Conservation (phyloP, 2,329 filamentous ascomycete species). For the Xylariales sp. region DNA sequence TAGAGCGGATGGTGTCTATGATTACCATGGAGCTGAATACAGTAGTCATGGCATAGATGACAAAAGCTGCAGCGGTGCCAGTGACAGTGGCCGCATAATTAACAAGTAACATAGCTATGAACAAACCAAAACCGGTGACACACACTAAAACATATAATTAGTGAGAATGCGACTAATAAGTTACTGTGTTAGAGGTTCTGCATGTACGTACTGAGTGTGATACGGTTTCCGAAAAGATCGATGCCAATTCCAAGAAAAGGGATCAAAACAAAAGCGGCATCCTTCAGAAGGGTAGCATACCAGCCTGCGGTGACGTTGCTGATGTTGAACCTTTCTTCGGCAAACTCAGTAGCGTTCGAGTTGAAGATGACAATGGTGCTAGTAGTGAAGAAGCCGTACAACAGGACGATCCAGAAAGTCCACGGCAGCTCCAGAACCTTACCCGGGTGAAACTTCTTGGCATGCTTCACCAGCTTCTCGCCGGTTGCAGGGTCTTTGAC, state of each 20-base stretch:
- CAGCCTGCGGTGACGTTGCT: conserved; percentile 52
- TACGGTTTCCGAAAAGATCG: conserved; percentile 50
- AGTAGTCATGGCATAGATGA: conserved; percentile 52
- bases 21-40: conserved; percentile 54
- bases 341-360: conserved; percentile 57
- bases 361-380: conserved; percentile 49
- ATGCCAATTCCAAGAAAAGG: conserved; percentile 52
- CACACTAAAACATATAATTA: conserved; percentile 18
- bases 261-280: conserved; percentile 53
- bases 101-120: conserved; percentile 48
- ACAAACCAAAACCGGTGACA: conserved; percentile 44
- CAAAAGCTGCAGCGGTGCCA: conserved; percentile 56
- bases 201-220: conserved; percentile 32
- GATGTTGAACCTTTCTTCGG: conserved; percentile 55
- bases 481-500: conserved; percentile 52
- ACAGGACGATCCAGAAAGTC: conserved; percentile 52
- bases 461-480: conserved; percentile 55
- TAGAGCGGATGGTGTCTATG: conserved; percentile 57
- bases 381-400: conserved; percentile 56
- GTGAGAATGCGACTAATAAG: too few species aligned
- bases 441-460: conserved; percentile 49
- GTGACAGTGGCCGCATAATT: conserved; percentile 43
- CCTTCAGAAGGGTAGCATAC: conserved; percentile 55
- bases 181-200: too few species aligned
- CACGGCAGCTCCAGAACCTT: conserved; percentile 56